Percentiles rank a stretch among this genome's conserved stretches.
Conservation (phyloP, 1,284 basidiomycete species). For the Ceratobasidium papillatum region DNA sequence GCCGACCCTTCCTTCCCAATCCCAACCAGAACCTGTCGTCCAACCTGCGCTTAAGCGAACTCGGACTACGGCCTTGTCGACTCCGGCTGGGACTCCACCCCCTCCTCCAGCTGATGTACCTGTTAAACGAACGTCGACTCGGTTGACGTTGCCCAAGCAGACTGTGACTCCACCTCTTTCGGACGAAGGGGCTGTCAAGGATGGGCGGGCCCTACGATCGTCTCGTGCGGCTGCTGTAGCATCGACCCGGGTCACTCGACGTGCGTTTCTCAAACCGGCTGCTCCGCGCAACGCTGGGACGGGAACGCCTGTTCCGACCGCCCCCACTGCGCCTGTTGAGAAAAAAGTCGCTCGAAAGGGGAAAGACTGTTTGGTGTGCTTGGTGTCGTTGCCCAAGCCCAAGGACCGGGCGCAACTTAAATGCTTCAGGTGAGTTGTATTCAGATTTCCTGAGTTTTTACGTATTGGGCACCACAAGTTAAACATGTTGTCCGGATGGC, state of each 20-base stretch:
- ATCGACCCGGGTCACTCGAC: conserved; percentile 24
- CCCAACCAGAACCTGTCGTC: not conserved
- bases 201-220: conserved; percentile 10
- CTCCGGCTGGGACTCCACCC: conserved; percentile 23
- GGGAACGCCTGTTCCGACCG: conserved; percentile 1
- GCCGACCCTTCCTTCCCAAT: conserved; percentile 14
- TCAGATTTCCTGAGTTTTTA: too few relatives aligned
- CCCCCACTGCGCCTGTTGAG: not conserved
- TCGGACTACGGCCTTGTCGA: conserved; percentile 6
- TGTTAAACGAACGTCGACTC: conserved; percentile 4
- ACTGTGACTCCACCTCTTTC: conserved; percentile 24
- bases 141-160: conserved; percentile 20
- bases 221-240: conserved; percentile 6
- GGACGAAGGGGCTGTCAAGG: conserved; percentile 23
- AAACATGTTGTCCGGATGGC: not conserved
- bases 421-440: conserved; percentile 31
- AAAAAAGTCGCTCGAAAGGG: conserved; percentile 39
- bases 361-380: conserved; percentile 29
- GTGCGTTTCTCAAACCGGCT: conserved; percentile 33
- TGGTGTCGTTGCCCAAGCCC: conserved; percentile 6
- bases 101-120: not conserved
- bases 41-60: not conserved
- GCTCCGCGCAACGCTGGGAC: conserved; percentile 9
- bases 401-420: conserved; percentile 12
- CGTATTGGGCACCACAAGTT: not conserved